Percentiles rank a stretch among this genome's conserved stretches.
Evolutionary conservation across 2,329 filamentous ascomycete genomes (phyloP).

Genomic region (Plenodomus lindquistii): DNA sequence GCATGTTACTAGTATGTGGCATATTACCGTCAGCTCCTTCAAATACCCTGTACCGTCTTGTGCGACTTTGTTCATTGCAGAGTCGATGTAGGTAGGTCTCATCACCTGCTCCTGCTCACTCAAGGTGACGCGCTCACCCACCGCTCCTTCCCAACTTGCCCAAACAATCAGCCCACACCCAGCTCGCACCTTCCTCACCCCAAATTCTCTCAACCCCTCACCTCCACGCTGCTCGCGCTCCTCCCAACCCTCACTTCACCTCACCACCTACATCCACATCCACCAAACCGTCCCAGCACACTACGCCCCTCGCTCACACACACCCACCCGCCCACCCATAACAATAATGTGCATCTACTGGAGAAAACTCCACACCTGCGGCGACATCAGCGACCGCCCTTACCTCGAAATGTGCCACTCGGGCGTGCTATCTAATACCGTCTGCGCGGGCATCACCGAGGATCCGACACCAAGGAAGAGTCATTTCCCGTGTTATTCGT

Average conservation of each 20-base stretch:
- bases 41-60: too few species aligned
- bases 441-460: slow-evolving; percentile 19
- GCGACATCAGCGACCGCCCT: slow-evolving; percentile 19
- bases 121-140: too few species aligned
- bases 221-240: too few species aligned
- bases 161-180: too few species aligned
- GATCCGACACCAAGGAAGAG: slow-evolving; percentile 13
- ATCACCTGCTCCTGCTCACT: too few species aligned
- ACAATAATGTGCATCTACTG: slow-evolving; percentile 30
- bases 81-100: too few species aligned
- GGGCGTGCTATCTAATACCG: slow-evolving; percentile 23
- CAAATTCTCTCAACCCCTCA: neutral
- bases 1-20: too few species aligned
- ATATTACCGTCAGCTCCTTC: too few species aligned
- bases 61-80: too few species aligned
- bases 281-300: too few species aligned
- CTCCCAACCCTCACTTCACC: too few species aligned
- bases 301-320: neutral
- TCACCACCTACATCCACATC: neutral
- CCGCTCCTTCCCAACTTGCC: too few species aligned
- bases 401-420: slow-evolving; percentile 30
- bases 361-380: slow-evolving; percentile 29
- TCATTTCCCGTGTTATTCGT: slow-evolving; percentile 29
- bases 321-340: neutral
- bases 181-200: neutral